Percentiles rank a stretch among this genome's conserved stretches.
phyloP scores from a whole-genome alignment of 768 basidiomycete species.

The Cubamyces sp. region DNA sequence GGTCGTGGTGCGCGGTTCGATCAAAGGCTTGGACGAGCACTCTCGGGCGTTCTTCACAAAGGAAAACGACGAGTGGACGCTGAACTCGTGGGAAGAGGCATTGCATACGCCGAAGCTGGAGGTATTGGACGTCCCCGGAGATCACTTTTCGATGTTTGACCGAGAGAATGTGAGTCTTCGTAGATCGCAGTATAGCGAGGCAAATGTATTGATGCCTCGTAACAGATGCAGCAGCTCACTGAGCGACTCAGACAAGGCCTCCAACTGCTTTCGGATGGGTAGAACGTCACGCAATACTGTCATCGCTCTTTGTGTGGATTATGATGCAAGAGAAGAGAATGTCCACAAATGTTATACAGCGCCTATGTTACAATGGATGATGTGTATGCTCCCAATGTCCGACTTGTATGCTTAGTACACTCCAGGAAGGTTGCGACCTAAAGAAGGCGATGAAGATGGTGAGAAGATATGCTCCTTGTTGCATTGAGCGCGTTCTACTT shows the following conservation, averaged over 20 bases:
- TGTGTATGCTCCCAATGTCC: not conserved
- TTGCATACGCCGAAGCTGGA: slow-evolving; percentile 41
- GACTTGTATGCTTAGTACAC: slow-evolving; percentile 23
- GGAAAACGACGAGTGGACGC: slow-evolving; percentile 41
- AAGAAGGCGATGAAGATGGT: not conserved
- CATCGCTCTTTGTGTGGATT: no score
- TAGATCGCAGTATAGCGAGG: no score
- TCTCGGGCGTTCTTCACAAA: slow-evolving; percentile 57
- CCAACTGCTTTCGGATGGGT: no score
- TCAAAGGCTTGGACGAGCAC: slow-evolving; percentile 26
- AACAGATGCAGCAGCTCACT: no score
- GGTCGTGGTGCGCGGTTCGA: not conserved
- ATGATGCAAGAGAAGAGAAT: not conserved
- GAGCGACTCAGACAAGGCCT: no score
- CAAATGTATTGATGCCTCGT: no score
- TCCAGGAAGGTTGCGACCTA: slow-evolving; percentile 32
- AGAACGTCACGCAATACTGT: no score
- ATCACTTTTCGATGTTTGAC: slow-evolving; percentile 67
- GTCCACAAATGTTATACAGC: not conserved
- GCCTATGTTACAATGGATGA: slow-evolving; percentile 4
- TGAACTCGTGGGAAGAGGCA: slow-evolving; percentile 53
- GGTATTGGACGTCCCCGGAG: slow-evolving; percentile 61
- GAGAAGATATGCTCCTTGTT: not conserved
- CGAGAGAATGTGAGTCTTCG: slow-evolving; percentile 48
- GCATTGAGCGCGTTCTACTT: not conserved